phyloP scores from a whole-genome alignment of 2,329 filamentous ascomycete species.

The Claviceps cyperi region DNA sequence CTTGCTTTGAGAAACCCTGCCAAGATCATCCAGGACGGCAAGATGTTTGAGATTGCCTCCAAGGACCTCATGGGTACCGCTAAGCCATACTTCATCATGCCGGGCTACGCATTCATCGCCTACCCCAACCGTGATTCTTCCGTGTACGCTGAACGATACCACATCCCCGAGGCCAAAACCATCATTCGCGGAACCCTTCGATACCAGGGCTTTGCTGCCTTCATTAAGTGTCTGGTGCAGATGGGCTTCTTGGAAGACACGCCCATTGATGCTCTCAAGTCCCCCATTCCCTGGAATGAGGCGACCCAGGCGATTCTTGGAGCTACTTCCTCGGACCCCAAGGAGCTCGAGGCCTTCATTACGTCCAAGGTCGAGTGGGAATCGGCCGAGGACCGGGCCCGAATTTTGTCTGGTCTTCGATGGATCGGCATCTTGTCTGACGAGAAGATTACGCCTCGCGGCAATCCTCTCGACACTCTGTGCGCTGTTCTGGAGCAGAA shows the following conservation, averaged over 20 bases:
- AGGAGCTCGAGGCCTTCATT: conserved; percentile 61
- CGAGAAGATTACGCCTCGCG: conserved; percentile 48
- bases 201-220: conserved; percentile 82
- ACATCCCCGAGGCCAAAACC: conserved; percentile 85
- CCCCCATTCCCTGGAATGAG: conserved; percentile 66
- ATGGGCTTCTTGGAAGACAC: conserved; percentile 76
- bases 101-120: conserved; percentile 75
- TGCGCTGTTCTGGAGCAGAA: conserved; percentile 81
- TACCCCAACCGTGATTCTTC: conserved; percentile 91
- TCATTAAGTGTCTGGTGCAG: conserved; percentile 76
- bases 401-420: conserved; percentile 54
- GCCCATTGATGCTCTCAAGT: conserved; percentile 47
- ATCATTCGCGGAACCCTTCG: conserved; percentile 70
- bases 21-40: conserved; percentile 67
- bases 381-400: conserved; percentile 51
- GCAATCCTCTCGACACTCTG: conserved; percentile 79
- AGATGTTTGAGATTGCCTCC: conserved; percentile 47
- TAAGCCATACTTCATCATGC: conserved; percentile 75
- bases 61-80: conserved; percentile 41
- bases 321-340: conserved; percentile 48
- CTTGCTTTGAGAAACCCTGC: conserved; percentile 78
- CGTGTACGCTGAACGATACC: conserved; percentile 74
- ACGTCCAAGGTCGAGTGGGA: conserved; percentile 61
- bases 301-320: conserved; percentile 66
- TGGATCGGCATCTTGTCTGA: conserved; percentile 51